Evolutionary conservation across 257 asterid genomes (phyloP), one percentile per base, ranked within the genome.

Genomic region (Echium plantagineum): DNA sequence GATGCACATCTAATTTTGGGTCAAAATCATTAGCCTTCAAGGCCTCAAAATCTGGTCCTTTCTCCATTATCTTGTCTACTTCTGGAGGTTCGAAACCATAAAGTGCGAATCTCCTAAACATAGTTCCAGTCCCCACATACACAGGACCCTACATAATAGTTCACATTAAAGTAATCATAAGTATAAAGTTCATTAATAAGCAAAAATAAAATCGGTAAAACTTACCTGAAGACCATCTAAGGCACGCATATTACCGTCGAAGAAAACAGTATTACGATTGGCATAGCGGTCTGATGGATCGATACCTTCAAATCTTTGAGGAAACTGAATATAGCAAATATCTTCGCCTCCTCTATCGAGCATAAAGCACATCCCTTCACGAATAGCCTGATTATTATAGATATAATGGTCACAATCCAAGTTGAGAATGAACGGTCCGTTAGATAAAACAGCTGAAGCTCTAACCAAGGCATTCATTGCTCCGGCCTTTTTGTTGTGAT

Each of bases 321-420:
- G 81, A 20, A 76, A 76, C 30, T 76, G 81, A 28, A 76, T 66
- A 54, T 76, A 76, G 52, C 81, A 76, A 15, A 76, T 72, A 57
- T 69, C 69, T 52, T 76, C 81, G 10, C 81, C 81, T 20, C 81
- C 81, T 48, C 81, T 63, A 46, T 76, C 81, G 78, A 76, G 69
- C 81, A 76, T 76, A 66, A 72, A 76, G 51, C 81, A 76, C 78
- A 76, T 76, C 21, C 81, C 81, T 58, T 76, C 81, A 6, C 81
- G 73, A n/a, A 72, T 5, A 24, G 76, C 78, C 59, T 62, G 59
- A 28, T 69, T 69, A 16, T 69, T 65, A 58, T 69, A 30, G 51
- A 76, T 53, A 32, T 76, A 76, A 65, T 76, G 81, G 61, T 76
- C 76, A 55, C 81, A 72, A 26, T 76, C 78, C 49, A 72, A 64